Evolutionary conservation across 768 basidiomycete species (phyloP), one percentile per base, ranked within the genome.

Genomic region (Coprinopsis sp.): DNA sequence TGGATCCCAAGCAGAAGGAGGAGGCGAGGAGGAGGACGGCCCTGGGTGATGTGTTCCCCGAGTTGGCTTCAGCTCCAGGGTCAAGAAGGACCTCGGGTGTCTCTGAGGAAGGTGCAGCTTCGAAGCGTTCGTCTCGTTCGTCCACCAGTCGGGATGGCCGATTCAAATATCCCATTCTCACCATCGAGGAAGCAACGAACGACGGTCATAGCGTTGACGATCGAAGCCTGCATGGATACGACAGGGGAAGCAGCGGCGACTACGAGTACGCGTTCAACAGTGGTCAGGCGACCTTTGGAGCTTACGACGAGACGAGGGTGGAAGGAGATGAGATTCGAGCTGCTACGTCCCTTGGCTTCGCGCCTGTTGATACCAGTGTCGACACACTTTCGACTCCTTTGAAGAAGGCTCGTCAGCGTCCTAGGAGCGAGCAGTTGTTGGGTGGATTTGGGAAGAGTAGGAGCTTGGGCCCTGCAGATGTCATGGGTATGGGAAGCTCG

Each of bases 371-470:
- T n/a, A n/a, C n/a, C n/a, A n/a, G n/a, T n/a, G n/a, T n/a, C n/a
- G n/a, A n/a, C n/a, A n/a, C n/a, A n/a, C n/a, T n/a, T n/a, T 55
- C 58, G 27, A 79, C 77, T 16, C 76, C 75, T 1, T 56, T 67
- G 25, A 76, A 73, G 64, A 70, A 69, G 37, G 59, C 67, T 0
- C 70, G 84, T 10, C 63, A 67, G 1, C 68, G 87, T 12, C 85
- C 86, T 0, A 52, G 80, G 43, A 83, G 82, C 1, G 88, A 90
- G 57, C 81, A 83, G 60, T 59, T 77, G 54, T 63, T 80, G 5
- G 74, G 72, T 6, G 6, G 40, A 16, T 28, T 4, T 30, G 6
- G 37, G 37, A 21, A 18, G 34, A 7, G 12, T 18, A 18, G 34
- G 6, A 39, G 40, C n/a, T n/a, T n/a, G n/a, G n/a, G n/a, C n/a